phyloP scores from a whole-genome alignment of 257 asterid species.

The Cordia subcordata region DNA sequence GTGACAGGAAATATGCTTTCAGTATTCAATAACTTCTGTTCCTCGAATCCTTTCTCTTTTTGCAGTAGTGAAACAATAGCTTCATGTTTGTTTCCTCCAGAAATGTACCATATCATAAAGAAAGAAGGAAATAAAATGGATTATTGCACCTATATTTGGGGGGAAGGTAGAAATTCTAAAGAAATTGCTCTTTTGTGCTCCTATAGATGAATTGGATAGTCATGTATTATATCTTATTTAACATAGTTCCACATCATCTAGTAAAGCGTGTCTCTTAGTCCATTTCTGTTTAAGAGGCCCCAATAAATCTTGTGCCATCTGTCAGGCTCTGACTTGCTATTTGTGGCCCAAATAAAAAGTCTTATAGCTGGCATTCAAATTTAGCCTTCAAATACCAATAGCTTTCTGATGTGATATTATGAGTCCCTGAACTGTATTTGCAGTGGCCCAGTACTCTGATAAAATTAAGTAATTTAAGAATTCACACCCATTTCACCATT shows the following conservation, averaged over 20 bases:
- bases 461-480: too few relatives aligned
- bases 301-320: not conserved
- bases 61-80: not conserved
- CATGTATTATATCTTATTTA: not conserved
- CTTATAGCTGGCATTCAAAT: too few relatives aligned
- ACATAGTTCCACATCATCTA: too few relatives aligned
- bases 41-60: too few relatives aligned
- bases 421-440: too few relatives aligned
- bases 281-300: not conserved
- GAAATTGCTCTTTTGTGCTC: not conserved
- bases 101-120: not conserved
- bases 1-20: too few relatives aligned
- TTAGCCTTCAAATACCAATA: too few relatives aligned
- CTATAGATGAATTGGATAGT: not conserved
- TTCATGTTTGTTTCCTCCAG: not conserved
- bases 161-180: not conserved
- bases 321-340: not conserved
- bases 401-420: too few relatives aligned
- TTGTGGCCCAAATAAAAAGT: too few relatives aligned
- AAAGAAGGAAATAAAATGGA: not conserved
- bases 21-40: too few relatives aligned
- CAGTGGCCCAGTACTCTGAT: too few relatives aligned
- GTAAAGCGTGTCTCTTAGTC: not conserved
- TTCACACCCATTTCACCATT: too few relatives aligned
- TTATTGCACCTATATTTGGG: not conserved